Percentiles rank a stretch among this genome's conserved stretches.
Conservation (phyloP, 2,329 filamentous ascomycete genomes). For the Exophiala oligosperma region DNA sequence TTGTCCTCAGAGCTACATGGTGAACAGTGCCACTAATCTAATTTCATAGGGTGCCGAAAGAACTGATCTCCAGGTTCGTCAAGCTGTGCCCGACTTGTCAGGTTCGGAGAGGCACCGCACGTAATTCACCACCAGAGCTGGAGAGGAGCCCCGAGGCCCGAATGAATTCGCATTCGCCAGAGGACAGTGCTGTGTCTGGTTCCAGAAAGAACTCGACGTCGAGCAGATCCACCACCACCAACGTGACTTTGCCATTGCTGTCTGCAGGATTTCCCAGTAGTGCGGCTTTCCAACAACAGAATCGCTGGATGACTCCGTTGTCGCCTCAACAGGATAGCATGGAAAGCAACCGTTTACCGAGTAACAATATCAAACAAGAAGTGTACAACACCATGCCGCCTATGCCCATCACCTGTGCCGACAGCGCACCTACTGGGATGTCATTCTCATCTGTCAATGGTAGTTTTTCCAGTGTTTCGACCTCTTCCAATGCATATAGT, state of each 20-base stretch:
- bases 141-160: constrained; percentile 18
- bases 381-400: constrained; percentile 18
- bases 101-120: constrained; percentile 43
- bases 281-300: constrained; percentile 26
- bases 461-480: constrained; percentile 5
- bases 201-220: constrained; percentile 18
- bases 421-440: constrained; percentile 11
- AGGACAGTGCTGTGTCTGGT: neutral
- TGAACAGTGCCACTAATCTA: neutral
- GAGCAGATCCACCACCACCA: neutral
- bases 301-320: constrained; percentile 28
- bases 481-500: constrained; percentile 12
- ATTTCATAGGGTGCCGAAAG: constrained; percentile 49
- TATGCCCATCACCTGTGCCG: constrained; percentile 16
- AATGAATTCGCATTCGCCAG: constrained; percentile 14
- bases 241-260: constrained; percentile 19
- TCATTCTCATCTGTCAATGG: constrained; percentile 12
- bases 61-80: constrained; percentile 53
- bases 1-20: neutral
- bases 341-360: neutral
- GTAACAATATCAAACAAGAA: constrained; percentile 8
- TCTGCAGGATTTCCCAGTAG: constrained; percentile 24
- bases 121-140: constrained; percentile 21
- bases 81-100: constrained; percentile 53
- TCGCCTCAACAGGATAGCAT: constrained; percentile 13